phyloP scores from a whole-genome alignment of 164 flowering plant genomes.

The Warburgia ugandensis region DNA sequence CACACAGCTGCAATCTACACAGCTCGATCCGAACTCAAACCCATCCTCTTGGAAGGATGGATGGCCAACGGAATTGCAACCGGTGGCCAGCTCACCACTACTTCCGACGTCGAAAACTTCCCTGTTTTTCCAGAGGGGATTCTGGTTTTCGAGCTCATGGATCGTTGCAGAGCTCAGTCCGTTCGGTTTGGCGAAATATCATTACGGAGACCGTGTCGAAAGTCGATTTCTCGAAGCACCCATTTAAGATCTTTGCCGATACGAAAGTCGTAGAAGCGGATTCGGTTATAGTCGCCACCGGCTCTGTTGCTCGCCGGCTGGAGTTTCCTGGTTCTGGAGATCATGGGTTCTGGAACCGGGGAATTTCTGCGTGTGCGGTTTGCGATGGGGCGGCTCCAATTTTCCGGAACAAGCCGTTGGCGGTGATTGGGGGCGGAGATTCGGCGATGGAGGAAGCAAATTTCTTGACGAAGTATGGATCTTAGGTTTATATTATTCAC shows the following conservation, averaged over 20 bases:
- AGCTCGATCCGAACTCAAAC: slow-evolving; percentile 84
- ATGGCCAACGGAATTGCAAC: slow-evolving; percentile 96
- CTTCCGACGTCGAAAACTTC: slow-evolving; percentile 94
- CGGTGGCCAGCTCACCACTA: slow-evolving; percentile 98
- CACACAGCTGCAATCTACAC: slow-evolving; percentile 97
- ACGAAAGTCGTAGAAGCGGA: slow-evolving; percentile 52
- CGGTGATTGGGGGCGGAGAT: slow-evolving; percentile 94
- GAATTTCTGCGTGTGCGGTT: slow-evolving; percentile 84
- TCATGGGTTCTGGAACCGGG: slow-evolving; percentile 75
- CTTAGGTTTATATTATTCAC: slow-evolving; percentile 72
- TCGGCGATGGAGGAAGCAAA: slow-evolving; percentile 97
- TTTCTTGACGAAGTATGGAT: slow-evolving; percentile 78
- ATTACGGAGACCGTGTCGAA: slow-evolving; percentile 65
- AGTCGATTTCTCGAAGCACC: slow-evolving; percentile 56
- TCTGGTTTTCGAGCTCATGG: slow-evolving; percentile 62
- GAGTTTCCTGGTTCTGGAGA: slow-evolving; percentile 60
- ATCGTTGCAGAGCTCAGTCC: slow-evolving; percentile 57
- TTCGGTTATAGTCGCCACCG: slow-evolving; percentile 73
- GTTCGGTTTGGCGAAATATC: slow-evolving; percentile 55
- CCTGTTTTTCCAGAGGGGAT: slow-evolving; percentile 93
- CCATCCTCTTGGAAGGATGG: slow-evolving; percentile 91
- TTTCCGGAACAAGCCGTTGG: slow-evolving; percentile 72
- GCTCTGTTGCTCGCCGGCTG: slow-evolving; percentile 76
- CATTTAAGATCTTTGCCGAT: slow-evolving; percentile 58
- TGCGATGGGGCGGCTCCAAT: slow-evolving; percentile 88